Conservation (phyloP, 2,329 filamentous ascomycete genomes). For the Metarhizium rileyi region DNA sequence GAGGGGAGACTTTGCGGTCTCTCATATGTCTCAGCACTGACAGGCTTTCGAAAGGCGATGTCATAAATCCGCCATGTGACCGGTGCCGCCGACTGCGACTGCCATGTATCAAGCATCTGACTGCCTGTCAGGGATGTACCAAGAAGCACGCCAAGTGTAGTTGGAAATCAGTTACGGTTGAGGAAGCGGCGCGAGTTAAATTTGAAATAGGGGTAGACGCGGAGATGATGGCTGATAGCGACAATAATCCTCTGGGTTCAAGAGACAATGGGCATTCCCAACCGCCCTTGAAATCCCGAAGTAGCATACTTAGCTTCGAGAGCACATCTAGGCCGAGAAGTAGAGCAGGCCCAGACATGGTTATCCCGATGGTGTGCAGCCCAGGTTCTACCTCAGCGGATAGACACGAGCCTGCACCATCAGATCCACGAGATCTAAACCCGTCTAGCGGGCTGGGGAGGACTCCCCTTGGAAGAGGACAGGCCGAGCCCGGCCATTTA, state of each 20-base stretch:
- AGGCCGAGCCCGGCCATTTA: neutral
- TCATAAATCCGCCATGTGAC: slow-evolving; percentile 75
- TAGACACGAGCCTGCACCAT: neutral
- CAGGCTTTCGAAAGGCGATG: slow-evolving; percentile 60
- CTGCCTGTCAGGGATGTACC: slow-evolving; percentile 77
- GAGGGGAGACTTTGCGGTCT: slow-evolving; percentile 27
- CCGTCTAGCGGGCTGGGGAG: slow-evolving; percentile 1
- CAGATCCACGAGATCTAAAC: neutral
- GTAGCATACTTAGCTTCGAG: neutral
- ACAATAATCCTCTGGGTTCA: slow-evolving; percentile 8
- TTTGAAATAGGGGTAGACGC: slow-evolving; percentile 16
- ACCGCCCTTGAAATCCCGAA: neutral
- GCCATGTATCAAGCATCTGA: slow-evolving; percentile 77
- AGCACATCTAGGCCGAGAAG: slow-evolving; percentile 6
- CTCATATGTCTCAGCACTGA: slow-evolving; percentile 71
- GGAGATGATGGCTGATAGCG: slow-evolving; percentile 5
- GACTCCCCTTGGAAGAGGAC: slow-evolving; percentile 4
- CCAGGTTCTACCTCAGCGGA: slow-evolving; percentile 7
- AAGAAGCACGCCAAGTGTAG: slow-evolving; percentile 85
- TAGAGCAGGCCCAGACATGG: slow-evolving; percentile 7
- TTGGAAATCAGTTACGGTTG: slow-evolving; percentile 72
- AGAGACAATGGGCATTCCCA: neutral
- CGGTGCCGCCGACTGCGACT: slow-evolving; percentile 70
- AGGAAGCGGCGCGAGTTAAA: slow-evolving; percentile 41
- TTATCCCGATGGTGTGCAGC: slow-evolving; percentile 6